Conservation (phyloP, 257 asterid species). For the Penstemon davidsonii region DNA sequence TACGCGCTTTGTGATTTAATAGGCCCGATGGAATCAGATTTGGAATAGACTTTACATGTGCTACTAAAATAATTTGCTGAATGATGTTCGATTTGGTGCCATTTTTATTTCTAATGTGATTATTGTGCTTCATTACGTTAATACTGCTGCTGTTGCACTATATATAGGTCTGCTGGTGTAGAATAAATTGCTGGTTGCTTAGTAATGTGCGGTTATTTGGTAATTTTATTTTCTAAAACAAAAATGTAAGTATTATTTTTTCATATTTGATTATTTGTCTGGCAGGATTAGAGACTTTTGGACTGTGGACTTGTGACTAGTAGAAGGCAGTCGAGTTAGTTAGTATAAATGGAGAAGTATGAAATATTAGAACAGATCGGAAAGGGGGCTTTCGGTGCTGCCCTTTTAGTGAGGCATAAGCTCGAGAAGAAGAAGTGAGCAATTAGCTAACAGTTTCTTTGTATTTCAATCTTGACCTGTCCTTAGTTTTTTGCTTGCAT, state of each 20-base stretch:
- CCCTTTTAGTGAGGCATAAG: conserved; percentile 81
- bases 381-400: conserved; percentile 95
- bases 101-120: conserved; percentile 15
- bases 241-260: neutral
- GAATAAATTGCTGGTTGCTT: neutral
- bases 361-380: conserved; percentile 90
- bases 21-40: no score
- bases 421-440: conserved; percentile 83
- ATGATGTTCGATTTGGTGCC: conserved; percentile 7
- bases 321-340: conserved; percentile 21
- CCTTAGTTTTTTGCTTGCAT: conserved; percentile 1
- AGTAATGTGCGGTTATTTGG: neutral
- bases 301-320: conserved; percentile 14
- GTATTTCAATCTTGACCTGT: conserved; percentile 1
- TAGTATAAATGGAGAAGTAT: conserved; percentile 67
- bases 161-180: neutral
- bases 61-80: neutral
- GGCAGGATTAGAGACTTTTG: conserved; percentile 28
- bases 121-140: neutral
- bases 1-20: no score
- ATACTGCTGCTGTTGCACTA: neutral
- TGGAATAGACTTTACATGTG: no score
- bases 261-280: conserved; percentile 12
- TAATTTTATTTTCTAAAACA: neutral
- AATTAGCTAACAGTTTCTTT: conserved; percentile 1